Evolutionary conservation across 2,329 filamentous ascomycete species (phyloP).

Genomic region (Cryphonectria carpinicola): DNA sequence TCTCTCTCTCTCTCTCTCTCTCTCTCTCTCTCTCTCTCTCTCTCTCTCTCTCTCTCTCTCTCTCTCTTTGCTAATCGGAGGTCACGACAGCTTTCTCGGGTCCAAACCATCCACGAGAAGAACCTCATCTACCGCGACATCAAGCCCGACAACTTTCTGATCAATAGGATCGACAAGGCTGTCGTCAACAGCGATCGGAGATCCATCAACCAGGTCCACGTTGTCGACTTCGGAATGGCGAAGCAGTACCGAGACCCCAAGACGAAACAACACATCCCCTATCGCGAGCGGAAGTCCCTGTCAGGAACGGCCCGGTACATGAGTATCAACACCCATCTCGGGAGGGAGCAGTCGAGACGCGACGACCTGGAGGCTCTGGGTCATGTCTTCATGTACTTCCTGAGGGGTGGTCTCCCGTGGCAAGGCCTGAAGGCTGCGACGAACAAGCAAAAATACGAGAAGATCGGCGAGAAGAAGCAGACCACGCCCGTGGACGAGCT

Average conservation of each 20-base stretch:
- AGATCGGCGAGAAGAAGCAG: slow-evolving; percentile 99
- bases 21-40: no score
- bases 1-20: no score
- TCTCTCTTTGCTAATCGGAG: slow-evolving; percentile 35
- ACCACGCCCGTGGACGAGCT: slow-evolving; percentile 96
- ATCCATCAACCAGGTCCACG: slow-evolving; percentile 89
- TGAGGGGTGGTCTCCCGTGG: slow-evolving; percentile 73
- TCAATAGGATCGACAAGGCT: slow-evolving; percentile 91
- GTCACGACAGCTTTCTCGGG: slow-evolving; percentile 72
- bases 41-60: no score
- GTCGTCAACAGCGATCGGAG: slow-evolving; percentile 15
- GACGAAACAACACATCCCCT: slow-evolving; percentile 98
- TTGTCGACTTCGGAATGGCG: slow-evolving; percentile 99
- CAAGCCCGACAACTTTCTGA: slow-evolving; percentile 99
- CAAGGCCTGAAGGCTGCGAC: slow-evolving; percentile 74
- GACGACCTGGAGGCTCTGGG: slow-evolving; percentile 91
- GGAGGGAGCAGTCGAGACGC: slow-evolving; percentile 91
- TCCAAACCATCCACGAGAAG: slow-evolving; percentile 95
- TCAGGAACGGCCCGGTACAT: slow-evolving; percentile 98
- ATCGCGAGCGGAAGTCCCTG: slow-evolving; percentile 93
- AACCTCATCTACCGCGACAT: slow-evolving; percentile 99
- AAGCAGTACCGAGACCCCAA: slow-evolving; percentile 99
- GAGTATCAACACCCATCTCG: slow-evolving; percentile 99
- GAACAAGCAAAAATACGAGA: slow-evolving; percentile 98
- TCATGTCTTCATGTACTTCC: slow-evolving; percentile 76